These are phyloP conservation scores for Aspergillus mulundensis DNA, from an alignment of 495 filamentous ascomycete species.

Conservation along the genomic window DNA sequence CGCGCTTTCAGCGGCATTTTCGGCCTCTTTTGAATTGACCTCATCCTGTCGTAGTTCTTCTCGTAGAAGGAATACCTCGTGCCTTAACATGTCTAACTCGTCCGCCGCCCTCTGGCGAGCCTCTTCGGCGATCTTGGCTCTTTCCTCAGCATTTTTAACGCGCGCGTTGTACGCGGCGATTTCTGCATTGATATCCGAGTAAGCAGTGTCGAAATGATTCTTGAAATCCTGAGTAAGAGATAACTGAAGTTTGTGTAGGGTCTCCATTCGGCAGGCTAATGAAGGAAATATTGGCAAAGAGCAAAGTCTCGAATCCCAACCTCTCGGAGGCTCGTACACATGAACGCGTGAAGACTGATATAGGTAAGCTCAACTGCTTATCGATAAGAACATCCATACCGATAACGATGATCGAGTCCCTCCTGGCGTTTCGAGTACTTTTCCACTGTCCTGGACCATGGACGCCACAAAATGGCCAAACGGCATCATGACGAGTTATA, in stretches of 20 bases:
- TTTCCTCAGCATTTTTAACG: slow-evolving; percentile 20
- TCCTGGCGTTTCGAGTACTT: background rate
- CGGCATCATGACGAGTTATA: slow-evolving; percentile 24
- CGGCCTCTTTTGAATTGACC: slow-evolving; percentile 10
- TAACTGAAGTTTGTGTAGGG: slow-evolving; percentile 32
- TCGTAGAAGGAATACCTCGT: slow-evolving; percentile 21
- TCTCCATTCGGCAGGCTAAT: slow-evolving; percentile 27
- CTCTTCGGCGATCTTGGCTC: slow-evolving; percentile 20
- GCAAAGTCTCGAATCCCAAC: background rate
- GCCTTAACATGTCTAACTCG: slow-evolving; percentile 25
- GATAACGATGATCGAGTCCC: background rate
- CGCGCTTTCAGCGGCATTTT: slow-evolving; percentile 7
- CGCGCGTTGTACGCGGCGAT: slow-evolving; percentile 21
- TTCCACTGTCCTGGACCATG: background rate
- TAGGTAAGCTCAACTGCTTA: background rate
- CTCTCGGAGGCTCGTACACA: no score
- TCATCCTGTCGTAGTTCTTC: slow-evolving; percentile 22
- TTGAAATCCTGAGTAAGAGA: slow-evolving; percentile 30
- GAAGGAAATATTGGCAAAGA: background rate
- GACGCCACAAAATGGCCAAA: slow-evolving; percentile 42
- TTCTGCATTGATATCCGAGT: slow-evolving; percentile 24
- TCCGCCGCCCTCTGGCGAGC: slow-evolving; percentile 18
- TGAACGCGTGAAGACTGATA: no score
- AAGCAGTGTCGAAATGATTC: slow-evolving; percentile 30
- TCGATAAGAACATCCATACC: background rate